Evolutionary conservation across 2,329 filamentous ascomycete species (phyloP).

Genomic region (Nigrograna mackinnonii): DNA sequence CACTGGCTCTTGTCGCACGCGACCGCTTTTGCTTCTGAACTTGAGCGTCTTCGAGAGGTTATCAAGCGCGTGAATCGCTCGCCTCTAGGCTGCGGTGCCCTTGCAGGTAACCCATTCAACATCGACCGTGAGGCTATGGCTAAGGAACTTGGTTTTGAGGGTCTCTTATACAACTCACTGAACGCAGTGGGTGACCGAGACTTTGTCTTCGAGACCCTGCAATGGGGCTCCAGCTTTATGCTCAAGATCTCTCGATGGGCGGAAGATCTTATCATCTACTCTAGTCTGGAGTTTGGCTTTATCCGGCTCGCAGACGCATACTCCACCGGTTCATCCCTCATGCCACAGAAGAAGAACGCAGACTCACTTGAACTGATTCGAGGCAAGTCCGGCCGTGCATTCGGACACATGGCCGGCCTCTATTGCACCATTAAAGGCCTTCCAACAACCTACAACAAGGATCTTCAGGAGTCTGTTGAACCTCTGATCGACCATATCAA

Average conservation of each 20-base stretch:
- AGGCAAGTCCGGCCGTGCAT: conserved; percentile 76
- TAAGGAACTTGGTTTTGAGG: conserved; percentile 78
- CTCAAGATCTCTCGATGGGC: conserved; percentile 78
- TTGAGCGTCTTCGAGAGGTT: conserved; percentile 76
- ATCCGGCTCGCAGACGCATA: conserved; percentile 78
- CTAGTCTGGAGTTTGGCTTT: conserved; percentile 75
- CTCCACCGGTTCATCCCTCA: conserved; percentile 73
- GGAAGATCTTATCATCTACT: conserved; percentile 87
- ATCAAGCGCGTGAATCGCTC: conserved; percentile 72
- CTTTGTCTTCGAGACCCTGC: conserved; percentile 80
- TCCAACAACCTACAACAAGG: conserved; percentile 86
- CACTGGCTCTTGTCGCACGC: conserved; percentile 82
- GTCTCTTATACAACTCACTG: conserved; percentile 77
- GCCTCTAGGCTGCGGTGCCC: conserved; percentile 74
- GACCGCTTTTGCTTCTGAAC: conserved; percentile 71
- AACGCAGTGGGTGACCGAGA: conserved; percentile 76
- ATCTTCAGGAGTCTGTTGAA: conserved; percentile 86
- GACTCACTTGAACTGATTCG: conserved; percentile 75
- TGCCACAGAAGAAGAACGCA: conserved; percentile 85
- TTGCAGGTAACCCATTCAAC: conserved; percentile 81
- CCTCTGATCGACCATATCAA: conserved; percentile 84
- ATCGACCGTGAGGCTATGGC: conserved; percentile 82
- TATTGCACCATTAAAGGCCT: conserved; percentile 78
- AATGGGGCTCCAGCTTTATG: conserved; percentile 80
- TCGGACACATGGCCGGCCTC: conserved; percentile 80